Evolutionary conservation across 306 rosid species (phyloP).

Genomic region (Cajanus cajan): DNA sequence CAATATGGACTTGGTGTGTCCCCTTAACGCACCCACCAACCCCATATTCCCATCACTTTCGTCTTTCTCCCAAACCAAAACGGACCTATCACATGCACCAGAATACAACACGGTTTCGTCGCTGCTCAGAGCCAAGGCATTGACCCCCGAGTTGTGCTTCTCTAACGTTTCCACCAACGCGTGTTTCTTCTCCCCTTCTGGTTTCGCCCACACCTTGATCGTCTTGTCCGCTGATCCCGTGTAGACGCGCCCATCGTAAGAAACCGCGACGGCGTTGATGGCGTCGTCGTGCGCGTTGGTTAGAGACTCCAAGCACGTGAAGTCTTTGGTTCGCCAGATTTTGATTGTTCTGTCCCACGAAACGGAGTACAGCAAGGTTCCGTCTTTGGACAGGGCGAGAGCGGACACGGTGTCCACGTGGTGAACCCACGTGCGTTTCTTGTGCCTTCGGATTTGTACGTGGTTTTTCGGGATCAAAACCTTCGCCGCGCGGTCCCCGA

Average conservation of each 20-base stretch:
- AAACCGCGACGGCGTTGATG: conserved; percentile 66
- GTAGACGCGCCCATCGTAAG: conserved; percentile 56
- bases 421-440: conserved; percentile 84
- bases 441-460: conserved; percentile 78
- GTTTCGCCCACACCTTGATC: conserved; percentile 71
- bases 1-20: conserved; percentile 68
- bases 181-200: conserved; percentile 46
- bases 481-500: conserved; percentile 72
- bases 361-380: conserved; percentile 66
- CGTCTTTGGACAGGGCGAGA: conserved; percentile 68
- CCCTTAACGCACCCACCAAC: conserved; percentile 69
- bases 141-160: conserved; percentile 77
- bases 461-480: conserved; percentile 63
- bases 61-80: conserved; percentile 74
- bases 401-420: conserved; percentile 88
- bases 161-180: conserved; percentile 49
- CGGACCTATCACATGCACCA: conserved; percentile 80
- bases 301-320: conserved; percentile 78
- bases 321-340: conserved; percentile 72
- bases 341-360: conserved; percentile 93
- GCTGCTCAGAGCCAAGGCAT: conserved; percentile 69
- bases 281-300: conserved; percentile 81
- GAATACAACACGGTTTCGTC: conserved; percentile 64
- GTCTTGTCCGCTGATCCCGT: conserved; percentile 87
- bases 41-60: conserved; percentile 39